A percentile compares a stretch with the other conserved stretches of the same genome.
Conservation (phyloP, 768 basidiomycete species). For the Kwoniella newhampshirensis region DNA sequence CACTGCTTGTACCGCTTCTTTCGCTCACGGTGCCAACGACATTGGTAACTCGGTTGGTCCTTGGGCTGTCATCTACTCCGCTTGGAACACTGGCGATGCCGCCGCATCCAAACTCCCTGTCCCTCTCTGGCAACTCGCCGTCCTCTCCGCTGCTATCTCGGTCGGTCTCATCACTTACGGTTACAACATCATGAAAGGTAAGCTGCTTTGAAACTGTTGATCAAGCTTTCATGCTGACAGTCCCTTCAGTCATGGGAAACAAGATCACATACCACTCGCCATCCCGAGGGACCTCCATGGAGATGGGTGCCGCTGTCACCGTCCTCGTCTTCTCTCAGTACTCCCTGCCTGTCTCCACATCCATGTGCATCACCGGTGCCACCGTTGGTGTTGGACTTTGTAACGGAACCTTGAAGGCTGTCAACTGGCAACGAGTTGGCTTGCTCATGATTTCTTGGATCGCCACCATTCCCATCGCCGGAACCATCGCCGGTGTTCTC, state of each 20-base stretch:
- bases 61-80: slow-evolving; percentile 55
- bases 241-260: slow-evolving; percentile 51
- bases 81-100: slow-evolving; percentile 51
- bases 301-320: slow-evolving; percentile 56
- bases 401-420: slow-evolving; percentile 35
- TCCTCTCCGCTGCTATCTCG: slow-evolving; percentile 43
- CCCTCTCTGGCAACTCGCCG: slow-evolving; percentile 55
- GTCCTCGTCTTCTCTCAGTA: slow-evolving; percentile 56
- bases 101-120: slow-evolving; percentile 46
- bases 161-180: slow-evolving; percentile 48
- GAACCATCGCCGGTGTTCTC: slow-evolving; percentile 45
- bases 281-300: slow-evolving; percentile 57
- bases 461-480: slow-evolving; percentile 38
- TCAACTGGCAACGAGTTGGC: slow-evolving; percentile 39
- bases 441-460: slow-evolving; percentile 33
- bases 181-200: slow-evolving; percentile 55
- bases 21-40: slow-evolving; percentile 57
- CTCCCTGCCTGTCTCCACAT: slow-evolving; percentile 47
- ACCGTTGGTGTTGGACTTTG: slow-evolving; percentile 42
- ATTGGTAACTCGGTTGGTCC: slow-evolving; percentile 53
- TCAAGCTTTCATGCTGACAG: neutral
- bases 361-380: slow-evolving; percentile 49
- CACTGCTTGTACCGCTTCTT: slow-evolving; percentile 56
- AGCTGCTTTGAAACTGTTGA: neutral
- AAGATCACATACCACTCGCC: slow-evolving; percentile 56